phyloP scores from a whole-genome alignment of 441 rosid species.

The Bruguiera hainesii region DNA sequence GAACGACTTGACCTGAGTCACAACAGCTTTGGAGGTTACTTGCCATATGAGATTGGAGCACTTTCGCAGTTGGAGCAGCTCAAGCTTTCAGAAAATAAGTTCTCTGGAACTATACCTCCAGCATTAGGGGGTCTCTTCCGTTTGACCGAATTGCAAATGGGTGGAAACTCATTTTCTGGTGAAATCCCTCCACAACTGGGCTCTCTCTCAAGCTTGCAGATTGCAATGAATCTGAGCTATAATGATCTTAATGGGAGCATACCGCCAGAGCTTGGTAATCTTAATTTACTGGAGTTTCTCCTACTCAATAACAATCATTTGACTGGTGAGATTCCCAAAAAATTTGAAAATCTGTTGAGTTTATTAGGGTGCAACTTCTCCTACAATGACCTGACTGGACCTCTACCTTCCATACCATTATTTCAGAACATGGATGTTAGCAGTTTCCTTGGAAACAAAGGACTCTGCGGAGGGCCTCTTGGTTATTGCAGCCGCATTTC shows the following conservation, averaged over 20 bases:
- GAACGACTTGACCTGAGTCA: constrained; percentile 87
- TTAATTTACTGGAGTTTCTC: constrained; percentile 63
- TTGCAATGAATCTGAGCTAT: constrained; percentile 88
- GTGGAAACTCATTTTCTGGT: constrained; percentile 78
- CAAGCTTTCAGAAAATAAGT: constrained; percentile 70
- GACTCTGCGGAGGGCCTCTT: constrained; percentile 83
- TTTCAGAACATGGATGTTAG: constrained; percentile 70
- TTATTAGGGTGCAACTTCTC: constrained; percentile 92
- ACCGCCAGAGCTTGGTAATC: constrained; percentile 79
- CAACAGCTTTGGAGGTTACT: constrained; percentile 57
- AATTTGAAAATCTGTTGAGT: constrained; percentile 73
- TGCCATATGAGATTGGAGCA: constrained; percentile 75
- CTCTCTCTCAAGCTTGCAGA: constrained; percentile 81
- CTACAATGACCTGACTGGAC: constrained; percentile 76
- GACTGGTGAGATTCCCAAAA: constrained; percentile 66
- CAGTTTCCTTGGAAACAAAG: constrained; percentile 70
- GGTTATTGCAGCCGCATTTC: constrained; percentile 43
- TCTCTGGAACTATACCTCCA: constrained; percentile 70
- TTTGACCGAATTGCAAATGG: constrained; percentile 95
- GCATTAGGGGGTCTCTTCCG: constrained; percentile 80
- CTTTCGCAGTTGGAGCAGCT: constrained; percentile 83
- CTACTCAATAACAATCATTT: constrained; percentile 76
- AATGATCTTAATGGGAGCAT: constrained; percentile 64
- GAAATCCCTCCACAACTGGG: constrained; percentile 75
- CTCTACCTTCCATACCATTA: constrained; percentile 51